A percentile compares a stretch with the other conserved stretches of the same genome.
These are phyloP conservation scores for Micractinium conductrix DNA, from an alignment of 139 green algal species.

Conservation along the genomic window DNA sequence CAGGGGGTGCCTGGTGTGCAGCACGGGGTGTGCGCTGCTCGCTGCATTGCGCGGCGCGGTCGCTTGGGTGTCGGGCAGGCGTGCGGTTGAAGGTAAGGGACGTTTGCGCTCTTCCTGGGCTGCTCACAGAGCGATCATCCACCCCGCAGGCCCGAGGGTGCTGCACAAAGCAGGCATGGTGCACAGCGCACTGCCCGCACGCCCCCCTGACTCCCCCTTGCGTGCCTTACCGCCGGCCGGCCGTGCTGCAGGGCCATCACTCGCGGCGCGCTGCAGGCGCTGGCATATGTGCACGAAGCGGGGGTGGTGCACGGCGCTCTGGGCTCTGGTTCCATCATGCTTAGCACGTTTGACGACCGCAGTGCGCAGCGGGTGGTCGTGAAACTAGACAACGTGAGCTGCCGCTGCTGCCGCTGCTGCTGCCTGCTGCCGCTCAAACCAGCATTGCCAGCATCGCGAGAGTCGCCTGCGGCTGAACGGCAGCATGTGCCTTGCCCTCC, in stretches of 20 bases:
- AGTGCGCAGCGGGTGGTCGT: slow-evolving; percentile 57
- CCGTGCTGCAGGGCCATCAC: slow-evolving; percentile 48
- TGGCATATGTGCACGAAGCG: slow-evolving; percentile 64
- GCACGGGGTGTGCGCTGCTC: background rate
- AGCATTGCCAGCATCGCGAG: background rate
- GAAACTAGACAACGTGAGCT: slow-evolving; percentile 75
- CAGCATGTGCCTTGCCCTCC: background rate
- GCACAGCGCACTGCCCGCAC: too few species aligned
- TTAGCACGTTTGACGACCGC: slow-evolving; percentile 67
- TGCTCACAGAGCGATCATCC: too few species aligned
- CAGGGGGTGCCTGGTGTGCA: too few species aligned
- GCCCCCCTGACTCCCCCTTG: background rate
- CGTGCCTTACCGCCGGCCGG: background rate
- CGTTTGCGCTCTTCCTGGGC: too few species aligned
- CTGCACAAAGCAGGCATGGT: too few species aligned
- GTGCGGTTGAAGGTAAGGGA: too few species aligned
- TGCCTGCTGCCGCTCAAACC: background rate
- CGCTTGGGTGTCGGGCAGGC: too few species aligned
- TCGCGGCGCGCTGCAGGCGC: slow-evolving; percentile 51
- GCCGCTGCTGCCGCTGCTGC: background rate
- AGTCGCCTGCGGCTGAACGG: too few species aligned
- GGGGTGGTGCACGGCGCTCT: slow-evolving; percentile 79
- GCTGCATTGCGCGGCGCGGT: too few species aligned
- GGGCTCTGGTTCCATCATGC: slow-evolving; percentile 67
- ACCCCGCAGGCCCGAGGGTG: too few species aligned